Base-by-base conservation (phyloP, 2,329 filamentous ascomycete species). In the Colletotrichum sp. region DNA sequence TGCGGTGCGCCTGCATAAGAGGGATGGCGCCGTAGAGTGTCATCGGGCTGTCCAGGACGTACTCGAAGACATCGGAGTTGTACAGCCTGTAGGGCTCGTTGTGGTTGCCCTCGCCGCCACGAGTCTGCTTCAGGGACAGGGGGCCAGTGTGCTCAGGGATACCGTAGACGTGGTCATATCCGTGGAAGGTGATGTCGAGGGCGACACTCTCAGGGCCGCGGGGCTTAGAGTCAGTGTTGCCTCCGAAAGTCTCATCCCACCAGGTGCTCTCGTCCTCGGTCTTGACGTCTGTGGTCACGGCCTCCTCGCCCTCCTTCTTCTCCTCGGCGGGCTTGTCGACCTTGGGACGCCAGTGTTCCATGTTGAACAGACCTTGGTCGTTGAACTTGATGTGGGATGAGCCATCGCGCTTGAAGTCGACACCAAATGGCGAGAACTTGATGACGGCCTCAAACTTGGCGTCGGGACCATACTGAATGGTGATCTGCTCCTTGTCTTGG, bases 181-280 rank as follows among this genome's bases (percentile, higher is more conserved):
- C 96, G 2, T 95, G 92, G 85, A 99, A 99, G 0, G 94, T 93
- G 80, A 99, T 96, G 82, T 99, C 97, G 75, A 99, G 86, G 16
- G 92, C 96, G 60, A 99, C 90, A 82, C 96, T 97, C 85, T 99
- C 97, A 0, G 97, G 97, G 2, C 97, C 97, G 81, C 93, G 93
- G n/a, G 97, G 96, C 86, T 99, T 99, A 7, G 93, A 92, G 84
- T 99, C 97, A 0, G 96, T 99, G 84, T 97, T 98, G 77, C 96
- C 96, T 78, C 96, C 96, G 84, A 99, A 99, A 1, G 91, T 92
- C 87, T 99, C 97, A 8, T 99, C 97, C 97, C 97, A 99, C 95
- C 96, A 98, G 5, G 96, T 98, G 85, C 93, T 94, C 83, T 98
- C 95, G 79, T 97, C 95, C 78, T 94, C 92, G 85, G 44, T 81